Percentiles rank a stretch among this genome's conserved stretches.
Conservation (phyloP, 2,329 filamentous ascomycete species). For the Diaporthe vaccinii region DNA sequence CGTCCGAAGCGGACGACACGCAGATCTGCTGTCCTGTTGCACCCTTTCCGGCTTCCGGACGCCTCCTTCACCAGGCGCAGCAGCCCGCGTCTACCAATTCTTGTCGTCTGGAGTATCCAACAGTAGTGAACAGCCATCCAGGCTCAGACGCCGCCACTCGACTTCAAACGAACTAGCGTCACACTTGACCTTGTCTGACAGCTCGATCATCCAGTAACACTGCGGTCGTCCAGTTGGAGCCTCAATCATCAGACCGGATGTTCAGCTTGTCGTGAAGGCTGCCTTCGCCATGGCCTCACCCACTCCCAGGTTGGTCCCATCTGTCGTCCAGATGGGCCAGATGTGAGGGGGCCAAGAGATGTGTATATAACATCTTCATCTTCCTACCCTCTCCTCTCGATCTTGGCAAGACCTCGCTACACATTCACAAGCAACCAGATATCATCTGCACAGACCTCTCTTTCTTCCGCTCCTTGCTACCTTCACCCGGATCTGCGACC, state of each 20-base stretch:
- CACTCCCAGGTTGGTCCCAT: not conserved
- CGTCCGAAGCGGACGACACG: conserved; percentile 22
- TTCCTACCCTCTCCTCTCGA: not conserved
- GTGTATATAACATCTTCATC: not conserved
- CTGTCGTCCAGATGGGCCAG: not conserved
- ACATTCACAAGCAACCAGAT: conserved; percentile 2
- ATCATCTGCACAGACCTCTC: conserved; percentile 27
- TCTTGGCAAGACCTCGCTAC: not conserved
- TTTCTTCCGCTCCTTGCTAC: conserved; percentile 4
- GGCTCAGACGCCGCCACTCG: conserved; percentile 12
- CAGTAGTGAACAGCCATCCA: not conserved
- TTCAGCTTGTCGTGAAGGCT: conserved; percentile 3
- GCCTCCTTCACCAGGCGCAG: conserved; percentile 10
- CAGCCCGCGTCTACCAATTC: not conserved
- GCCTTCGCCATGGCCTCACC: conserved; percentile 20
- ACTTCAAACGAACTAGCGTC: conserved; percentile 35
- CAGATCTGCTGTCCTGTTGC: not conserved
- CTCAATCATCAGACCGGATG: conserved; percentile 35
- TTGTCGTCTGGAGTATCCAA: not conserved
- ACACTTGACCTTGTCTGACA: conserved; percentile 26
- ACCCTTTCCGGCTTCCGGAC: conserved; percentile 1
- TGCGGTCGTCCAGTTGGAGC: conserved; percentile 17
- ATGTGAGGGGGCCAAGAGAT: not conserved
- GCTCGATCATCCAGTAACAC: conserved; percentile 28
- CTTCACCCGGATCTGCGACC: conserved; percentile 38